phyloP scores from a whole-genome alignment of 2,329 filamentous ascomycete genomes.

The Alternaria rosae region DNA sequence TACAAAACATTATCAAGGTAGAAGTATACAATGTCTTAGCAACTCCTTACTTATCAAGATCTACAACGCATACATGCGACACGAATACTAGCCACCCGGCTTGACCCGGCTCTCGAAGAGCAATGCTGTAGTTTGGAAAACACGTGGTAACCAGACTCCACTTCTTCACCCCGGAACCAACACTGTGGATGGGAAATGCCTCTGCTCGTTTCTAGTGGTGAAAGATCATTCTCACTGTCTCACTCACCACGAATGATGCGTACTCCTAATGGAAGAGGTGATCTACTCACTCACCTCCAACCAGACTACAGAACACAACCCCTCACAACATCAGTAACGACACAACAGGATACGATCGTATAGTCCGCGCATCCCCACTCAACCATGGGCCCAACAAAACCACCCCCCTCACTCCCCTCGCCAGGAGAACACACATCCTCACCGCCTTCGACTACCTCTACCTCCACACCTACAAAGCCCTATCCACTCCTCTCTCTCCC shows the following conservation, averaged over 20 bases:
- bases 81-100: neutral
- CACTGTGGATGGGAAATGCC: neutral
- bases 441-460: rapidly evolving
- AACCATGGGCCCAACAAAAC: neutral
- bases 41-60: too few relatives aligned
- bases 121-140: neutral
- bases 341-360: neutral
- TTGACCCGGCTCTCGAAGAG: neutral
- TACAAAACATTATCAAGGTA: neutral
- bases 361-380: neutral
- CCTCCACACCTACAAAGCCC: neutral
- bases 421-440: neutral
- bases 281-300: neutral
- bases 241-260: neutral
- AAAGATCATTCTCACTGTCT: neutral
- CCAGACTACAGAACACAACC: neutral
- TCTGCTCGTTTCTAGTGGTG: neutral
- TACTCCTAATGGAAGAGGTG: neutral
- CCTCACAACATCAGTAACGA: neutral
- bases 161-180: neutral
- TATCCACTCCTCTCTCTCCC: slow-evolving; percentile 15
- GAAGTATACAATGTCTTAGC: neutral
- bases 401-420: neutral
- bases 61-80: too few relatives aligned
- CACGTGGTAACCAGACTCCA: neutral